Evolutionary conservation across 371 early-diverging fungal species (phyloP).

Genomic region (Mucor saturninus): DNA sequence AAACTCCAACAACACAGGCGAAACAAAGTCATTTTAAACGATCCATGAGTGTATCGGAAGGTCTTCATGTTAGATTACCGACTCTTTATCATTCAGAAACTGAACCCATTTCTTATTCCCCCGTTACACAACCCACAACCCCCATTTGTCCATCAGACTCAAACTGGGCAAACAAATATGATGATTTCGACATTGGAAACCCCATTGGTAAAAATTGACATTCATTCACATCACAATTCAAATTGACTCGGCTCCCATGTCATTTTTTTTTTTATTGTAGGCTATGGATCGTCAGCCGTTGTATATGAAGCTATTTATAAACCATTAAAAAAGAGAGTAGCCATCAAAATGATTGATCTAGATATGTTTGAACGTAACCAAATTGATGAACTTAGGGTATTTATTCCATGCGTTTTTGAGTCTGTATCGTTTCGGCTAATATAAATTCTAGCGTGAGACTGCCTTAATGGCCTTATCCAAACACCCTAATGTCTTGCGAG

Average conservation of each 20-base stretch:
- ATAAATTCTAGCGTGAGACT: conserved; percentile 70
- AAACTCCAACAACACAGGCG: conserved; percentile 4
- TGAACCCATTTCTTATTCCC: conserved; percentile 15
- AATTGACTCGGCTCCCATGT: background rate
- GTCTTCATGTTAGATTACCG: conserved; percentile 25
- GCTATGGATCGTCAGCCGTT: conserved; percentile 89
- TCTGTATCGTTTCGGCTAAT: background rate
- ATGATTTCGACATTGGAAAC: conserved; percentile 52
- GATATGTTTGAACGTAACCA: conserved; percentile 94
- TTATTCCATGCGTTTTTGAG: conserved; percentile 1
- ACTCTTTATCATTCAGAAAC: conserved; percentile 22
- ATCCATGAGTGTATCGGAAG: conserved; percentile 28
- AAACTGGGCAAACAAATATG: conserved; percentile 42
- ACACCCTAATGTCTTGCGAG: conserved; percentile 84
- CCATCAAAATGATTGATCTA: conserved; percentile 89
- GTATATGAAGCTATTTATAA: conserved; percentile 84
- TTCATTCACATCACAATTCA: background rate
- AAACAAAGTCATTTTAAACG: conserved; percentile 13
- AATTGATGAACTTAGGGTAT: conserved; percentile 88
- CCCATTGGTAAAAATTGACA: conserved; percentile 32
- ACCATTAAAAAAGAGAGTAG: conserved; percentile 73
- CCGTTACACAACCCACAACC: conserved; percentile 3
- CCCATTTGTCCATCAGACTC: conserved; percentile 26
- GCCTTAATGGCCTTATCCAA: conserved; percentile 87
- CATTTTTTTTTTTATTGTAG: conserved; percentile 40